A percentile compares a stretch with the other conserved stretches of the same genome.
Conservation (phyloP, 73 alveolate genomes). For the Breviolum minutum region DNA sequence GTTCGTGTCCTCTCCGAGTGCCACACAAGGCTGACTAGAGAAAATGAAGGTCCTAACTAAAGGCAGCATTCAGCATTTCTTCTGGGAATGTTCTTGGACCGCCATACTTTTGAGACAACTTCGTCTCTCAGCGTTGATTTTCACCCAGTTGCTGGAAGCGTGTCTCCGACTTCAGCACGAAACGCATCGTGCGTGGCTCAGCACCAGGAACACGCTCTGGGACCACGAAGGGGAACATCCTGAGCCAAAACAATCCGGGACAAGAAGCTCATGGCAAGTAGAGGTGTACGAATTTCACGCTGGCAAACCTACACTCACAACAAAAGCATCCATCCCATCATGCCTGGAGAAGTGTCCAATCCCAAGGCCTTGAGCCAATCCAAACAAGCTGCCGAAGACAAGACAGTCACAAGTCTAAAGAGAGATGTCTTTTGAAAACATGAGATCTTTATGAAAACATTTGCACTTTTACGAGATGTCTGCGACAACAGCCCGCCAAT, state of each 20-base stretch:
- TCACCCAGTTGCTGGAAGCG: not conserved
- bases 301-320: not conserved
- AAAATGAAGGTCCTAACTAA: too few relatives aligned
- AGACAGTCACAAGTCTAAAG: not conserved
- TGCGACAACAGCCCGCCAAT: too few relatives aligned
- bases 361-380: not conserved
- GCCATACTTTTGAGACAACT: too few relatives aligned
- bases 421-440: not conserved
- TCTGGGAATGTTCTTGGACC: too few relatives aligned
- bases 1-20: not conserved
- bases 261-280: too few relatives aligned
- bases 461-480: too few relatives aligned
- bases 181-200: constrained; percentile 57
- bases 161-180: constrained; percentile 38
- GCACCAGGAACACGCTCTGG: constrained; percentile 18
- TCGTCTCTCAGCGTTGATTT: too few relatives aligned
- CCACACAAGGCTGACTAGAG: not conserved
- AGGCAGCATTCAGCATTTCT: too few relatives aligned
- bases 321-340: too few relatives aligned
- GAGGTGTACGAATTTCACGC: not conserved
- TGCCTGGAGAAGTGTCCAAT: constrained; percentile 26
- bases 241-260: too few relatives aligned
- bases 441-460: not conserved
- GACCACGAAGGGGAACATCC: constrained; percentile 55
- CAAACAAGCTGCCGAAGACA: not conserved